A percentile compares a stretch with the other conserved stretches of the same genome.
Evolutionary conservation across 2,329 filamentous ascomycete species (phyloP).

Genomic region (Pestalotiopsis sp.): DNA sequence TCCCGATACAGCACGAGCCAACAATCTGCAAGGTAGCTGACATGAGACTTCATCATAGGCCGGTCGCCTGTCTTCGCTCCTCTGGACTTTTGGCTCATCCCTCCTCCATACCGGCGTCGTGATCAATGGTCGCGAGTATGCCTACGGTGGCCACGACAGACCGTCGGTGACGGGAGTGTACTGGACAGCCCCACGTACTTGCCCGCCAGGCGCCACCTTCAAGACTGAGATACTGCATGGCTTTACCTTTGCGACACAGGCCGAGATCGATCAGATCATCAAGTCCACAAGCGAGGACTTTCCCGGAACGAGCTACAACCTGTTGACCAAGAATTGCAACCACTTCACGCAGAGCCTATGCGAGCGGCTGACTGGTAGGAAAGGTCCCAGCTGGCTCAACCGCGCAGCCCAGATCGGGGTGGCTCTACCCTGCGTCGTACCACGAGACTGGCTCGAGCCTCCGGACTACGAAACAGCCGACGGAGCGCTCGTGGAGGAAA

Average conservation of each 20-base stretch:
- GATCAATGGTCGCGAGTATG: conserved; percentile 79
- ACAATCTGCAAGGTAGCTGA: not conserved
- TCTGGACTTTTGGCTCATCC: conserved; percentile 78
- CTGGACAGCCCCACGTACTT: conserved; percentile 72
- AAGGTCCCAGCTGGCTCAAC: conserved; percentile 77
- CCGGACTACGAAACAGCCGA: conserved; percentile 76
- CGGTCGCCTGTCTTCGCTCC: conserved; percentile 70
- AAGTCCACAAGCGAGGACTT: conserved; percentile 71
- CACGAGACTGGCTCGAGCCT: conserved; percentile 78
- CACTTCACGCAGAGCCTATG: conserved; percentile 83
- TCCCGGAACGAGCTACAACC: conserved; percentile 75
- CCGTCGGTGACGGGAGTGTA: conserved; percentile 76
- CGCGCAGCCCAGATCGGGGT: conserved; percentile 82
- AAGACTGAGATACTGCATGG: conserved; percentile 75
- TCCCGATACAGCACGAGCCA: not conserved
- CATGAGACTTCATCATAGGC: conserved; percentile 49
- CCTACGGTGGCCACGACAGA: conserved; percentile 79
- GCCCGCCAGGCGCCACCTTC: conserved; percentile 79
- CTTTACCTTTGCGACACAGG: conserved; percentile 69
- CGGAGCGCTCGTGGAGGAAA: conserved; percentile 63
- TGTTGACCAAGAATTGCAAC: conserved; percentile 85
- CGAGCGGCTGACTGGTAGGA: conserved; percentile 68
- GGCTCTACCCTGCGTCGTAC: conserved; percentile 79
- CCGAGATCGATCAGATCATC: conserved; percentile 73
- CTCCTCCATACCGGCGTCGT: conserved; percentile 83